Percentiles rank a stretch among this genome's conserved stretches.
Conservation (phyloP, 805 yeast species). For the Wickerhamiella siamensis region DNA sequence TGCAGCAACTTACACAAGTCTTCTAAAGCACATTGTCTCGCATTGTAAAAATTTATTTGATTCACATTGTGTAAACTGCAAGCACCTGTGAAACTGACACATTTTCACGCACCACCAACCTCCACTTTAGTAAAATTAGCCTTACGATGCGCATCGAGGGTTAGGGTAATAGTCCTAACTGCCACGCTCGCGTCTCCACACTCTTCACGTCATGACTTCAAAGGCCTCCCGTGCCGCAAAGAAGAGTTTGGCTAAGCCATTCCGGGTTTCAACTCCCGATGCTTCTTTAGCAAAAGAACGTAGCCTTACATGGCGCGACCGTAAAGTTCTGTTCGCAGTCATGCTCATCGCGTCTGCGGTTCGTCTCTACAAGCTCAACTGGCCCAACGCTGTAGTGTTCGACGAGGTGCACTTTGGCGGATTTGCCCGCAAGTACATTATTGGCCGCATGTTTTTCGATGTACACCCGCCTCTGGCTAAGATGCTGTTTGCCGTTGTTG, state of each 20-base stretch:
- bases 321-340: constrained; percentile 25
- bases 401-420: constrained; percentile 96
- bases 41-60: too few relatives aligned
- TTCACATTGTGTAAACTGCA: too few relatives aligned
- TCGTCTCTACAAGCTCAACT: constrained; percentile 45
- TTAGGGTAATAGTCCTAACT: background rate
- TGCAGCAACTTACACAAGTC: too few relatives aligned
- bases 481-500: constrained; percentile 41
- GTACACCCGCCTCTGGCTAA: constrained; percentile 63
- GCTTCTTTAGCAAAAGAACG: constrained; percentile 16
- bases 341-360: constrained; percentile 39
- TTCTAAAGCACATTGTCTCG: too few relatives aligned
- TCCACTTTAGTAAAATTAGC: too few relatives aligned
- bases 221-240: background rate
- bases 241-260: constrained; percentile 9
- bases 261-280: constrained; percentile 19
- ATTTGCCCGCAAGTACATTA: constrained; percentile 71
- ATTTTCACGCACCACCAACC: too few relatives aligned
- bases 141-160: background rate
- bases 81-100: too few relatives aligned
- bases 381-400: constrained; percentile 74
- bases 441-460: constrained; percentile 51
- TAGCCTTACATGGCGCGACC: constrained; percentile 13
- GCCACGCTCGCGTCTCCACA: background rate
- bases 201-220: background rate